Percentiles rank a stretch among this genome's conserved stretches.
phyloP scores from a whole-genome alignment of 805 yeast species.

The Cyberlindnera nakhonratchasimensis region DNA sequence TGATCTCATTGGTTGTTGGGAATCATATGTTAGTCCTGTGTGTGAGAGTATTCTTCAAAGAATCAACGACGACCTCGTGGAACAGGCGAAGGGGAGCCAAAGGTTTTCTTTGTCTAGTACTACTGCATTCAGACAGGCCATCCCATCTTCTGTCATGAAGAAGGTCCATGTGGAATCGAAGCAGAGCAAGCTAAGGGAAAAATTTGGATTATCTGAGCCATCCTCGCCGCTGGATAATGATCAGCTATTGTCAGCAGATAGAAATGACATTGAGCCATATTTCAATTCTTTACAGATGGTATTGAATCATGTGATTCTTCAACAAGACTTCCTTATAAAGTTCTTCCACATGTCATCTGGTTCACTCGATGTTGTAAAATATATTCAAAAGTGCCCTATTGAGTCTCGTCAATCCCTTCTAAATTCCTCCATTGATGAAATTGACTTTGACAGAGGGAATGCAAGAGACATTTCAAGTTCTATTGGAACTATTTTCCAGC shows the following conservation, averaged over 20 bases:
- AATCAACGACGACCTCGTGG: constrained; percentile 29
- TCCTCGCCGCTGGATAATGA: constrained; percentile 10
- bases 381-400: constrained; percentile 30
- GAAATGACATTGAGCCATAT: constrained; percentile 12
- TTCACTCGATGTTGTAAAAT: constrained; percentile 32
- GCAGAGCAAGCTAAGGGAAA: constrained; percentile 21
- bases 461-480: constrained; percentile 45
- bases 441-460: constrained; percentile 44
- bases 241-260: constrained; percentile 3
- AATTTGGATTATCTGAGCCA: constrained; percentile 21
- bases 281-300: constrained; percentile 31
- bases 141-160: constrained; percentile 1
- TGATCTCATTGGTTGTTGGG: constrained; percentile 41
- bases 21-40: constrained; percentile 30
- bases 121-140: constrained; percentile 11
- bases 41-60: constrained; percentile 34
- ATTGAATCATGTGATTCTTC: constrained; percentile 33
- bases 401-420: constrained; percentile 31
- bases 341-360: constrained; percentile 40
- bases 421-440: constrained; percentile 32
- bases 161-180: constrained; percentile 7
- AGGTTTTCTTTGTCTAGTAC: constrained; percentile 21
- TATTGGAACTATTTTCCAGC: constrained; percentile 45
- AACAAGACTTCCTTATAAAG: constrained; percentile 39
- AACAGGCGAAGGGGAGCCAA: constrained; percentile 10